Conservation (phyloP, 2,329 filamentous ascomycete genomes). For the Trichoderma afroharzianum region DNA sequence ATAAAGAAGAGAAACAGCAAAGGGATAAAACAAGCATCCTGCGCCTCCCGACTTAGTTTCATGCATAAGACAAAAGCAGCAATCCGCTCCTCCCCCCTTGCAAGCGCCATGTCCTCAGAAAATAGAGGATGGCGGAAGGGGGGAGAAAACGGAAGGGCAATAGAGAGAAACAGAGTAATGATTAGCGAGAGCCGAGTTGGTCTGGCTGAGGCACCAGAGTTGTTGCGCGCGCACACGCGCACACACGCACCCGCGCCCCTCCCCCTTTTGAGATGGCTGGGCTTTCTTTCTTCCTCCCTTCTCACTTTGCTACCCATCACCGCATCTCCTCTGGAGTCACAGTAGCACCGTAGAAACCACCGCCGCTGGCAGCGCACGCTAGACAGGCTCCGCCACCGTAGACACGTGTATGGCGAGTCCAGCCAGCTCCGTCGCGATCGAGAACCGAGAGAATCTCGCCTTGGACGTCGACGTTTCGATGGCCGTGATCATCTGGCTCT, state of each 20-base stretch:
- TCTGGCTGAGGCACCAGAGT: not conserved
- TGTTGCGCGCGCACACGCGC: not conserved
- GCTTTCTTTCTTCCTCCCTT: not conserved
- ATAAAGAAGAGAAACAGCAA: not conserved
- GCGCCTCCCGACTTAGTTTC: conserved; percentile 1
- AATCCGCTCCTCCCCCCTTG: not conserved
- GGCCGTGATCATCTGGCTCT: conserved; percentile 24
- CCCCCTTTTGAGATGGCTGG: not conserved
- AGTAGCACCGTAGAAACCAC: conserved; percentile 52
- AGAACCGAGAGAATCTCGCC: conserved; percentile 50
- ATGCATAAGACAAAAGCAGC: conserved; percentile 7
- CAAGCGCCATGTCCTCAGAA: not conserved
- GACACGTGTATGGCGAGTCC: conserved; percentile 57
- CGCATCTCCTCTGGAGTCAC: conserved; percentile 52
- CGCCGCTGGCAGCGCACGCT: conserved; percentile 49
- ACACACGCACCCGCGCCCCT: not conserved
- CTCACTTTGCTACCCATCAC: conserved; percentile 22
- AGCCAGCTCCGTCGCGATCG: conserved; percentile 47
- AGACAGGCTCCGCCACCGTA: conserved; percentile 57
- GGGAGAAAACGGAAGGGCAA: not conserved
- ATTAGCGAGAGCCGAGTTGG: not conserved
- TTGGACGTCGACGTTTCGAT: conserved; percentile 41
- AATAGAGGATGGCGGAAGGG: not conserved
- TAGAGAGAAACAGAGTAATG: not conserved
- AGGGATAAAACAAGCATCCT: not conserved